Evolutionary conservation across 345 rosid genomes (phyloP).

Genomic region (Linum lewisii): DNA sequence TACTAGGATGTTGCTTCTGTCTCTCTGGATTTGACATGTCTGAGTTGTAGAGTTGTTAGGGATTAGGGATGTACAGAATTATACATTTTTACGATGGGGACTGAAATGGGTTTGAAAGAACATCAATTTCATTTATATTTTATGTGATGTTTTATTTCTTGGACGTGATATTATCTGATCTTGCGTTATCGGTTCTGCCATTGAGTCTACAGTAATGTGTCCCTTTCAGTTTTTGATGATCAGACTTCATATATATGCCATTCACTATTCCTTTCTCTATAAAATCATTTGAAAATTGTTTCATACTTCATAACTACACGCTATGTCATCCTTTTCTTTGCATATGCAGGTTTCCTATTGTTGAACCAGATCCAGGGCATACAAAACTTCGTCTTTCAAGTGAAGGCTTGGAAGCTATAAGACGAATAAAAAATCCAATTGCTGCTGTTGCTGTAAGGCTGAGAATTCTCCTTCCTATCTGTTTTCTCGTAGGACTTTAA

Average conservation of each 20-base stretch:
- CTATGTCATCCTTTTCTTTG: background rate
- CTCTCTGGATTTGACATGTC: background rate
- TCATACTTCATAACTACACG: background rate
- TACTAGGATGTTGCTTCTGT: background rate
- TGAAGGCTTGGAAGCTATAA: slow-evolving; percentile 85
- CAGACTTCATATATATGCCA: background rate
- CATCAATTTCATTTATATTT: background rate
- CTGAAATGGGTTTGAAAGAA: background rate
- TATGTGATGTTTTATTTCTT: background rate
- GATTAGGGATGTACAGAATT: background rate
- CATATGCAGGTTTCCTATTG: slow-evolving; percentile 64
- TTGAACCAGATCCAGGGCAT: slow-evolving; percentile 95
- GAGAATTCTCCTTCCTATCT: slow-evolving; percentile 1
- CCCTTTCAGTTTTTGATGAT: background rate
- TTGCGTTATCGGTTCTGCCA: background rate
- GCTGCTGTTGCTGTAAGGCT: slow-evolving; percentile 88
- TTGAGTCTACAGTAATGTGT: background rate
- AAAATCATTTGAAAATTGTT: background rate
- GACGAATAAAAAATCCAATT: slow-evolving; percentile 73
- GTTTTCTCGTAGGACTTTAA: background rate
- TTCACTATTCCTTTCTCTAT: background rate
- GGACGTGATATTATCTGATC: background rate
- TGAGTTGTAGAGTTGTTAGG: background rate
- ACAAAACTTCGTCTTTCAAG: slow-evolving; percentile 90
- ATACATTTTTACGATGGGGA: background rate